Evolutionary conservation across 1,139 yeast genomes (phyloP).

Genomic region (Candida pseudoviswanathii): DNA sequence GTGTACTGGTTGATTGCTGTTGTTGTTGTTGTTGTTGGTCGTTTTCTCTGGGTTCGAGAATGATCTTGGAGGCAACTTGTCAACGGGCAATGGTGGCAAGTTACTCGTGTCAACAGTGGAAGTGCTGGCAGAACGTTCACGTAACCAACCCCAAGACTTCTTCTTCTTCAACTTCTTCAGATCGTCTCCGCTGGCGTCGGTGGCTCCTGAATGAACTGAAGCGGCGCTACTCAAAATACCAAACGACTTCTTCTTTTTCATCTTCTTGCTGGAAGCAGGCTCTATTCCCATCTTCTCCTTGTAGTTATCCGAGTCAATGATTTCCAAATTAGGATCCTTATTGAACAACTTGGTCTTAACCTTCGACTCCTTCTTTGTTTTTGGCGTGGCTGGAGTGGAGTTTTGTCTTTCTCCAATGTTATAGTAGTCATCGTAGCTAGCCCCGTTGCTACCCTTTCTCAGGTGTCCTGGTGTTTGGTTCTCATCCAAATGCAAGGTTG

Average conservation of each 20-base stretch:
- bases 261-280: conserved; percentile 17
- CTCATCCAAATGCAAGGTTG: conserved; percentile 4
- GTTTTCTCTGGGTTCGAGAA: conserved; percentile 36
- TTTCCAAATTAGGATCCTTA: conserved; percentile 16
- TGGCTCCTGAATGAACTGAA: conserved; percentile 2
- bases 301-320: conserved; percentile 17
- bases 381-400: conserved; percentile 3
- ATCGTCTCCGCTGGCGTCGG: conserved; percentile 15
- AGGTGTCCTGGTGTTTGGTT: conserved; percentile 4
- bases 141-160: conserved; percentile 45
- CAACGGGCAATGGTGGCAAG: conserved; percentile 25
- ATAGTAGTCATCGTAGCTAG: conserved; percentile 7
- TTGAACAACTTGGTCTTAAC: conserved; percentile 17
- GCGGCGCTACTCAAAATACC: conserved; percentile 18
- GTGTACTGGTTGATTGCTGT: neutral
- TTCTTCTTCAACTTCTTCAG: conserved; percentile 34
- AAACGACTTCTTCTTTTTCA: conserved; percentile 27
- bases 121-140: conserved; percentile 37
- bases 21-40: neutral
- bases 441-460: conserved; percentile 3
- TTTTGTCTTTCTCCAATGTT: conserved; percentile 2
- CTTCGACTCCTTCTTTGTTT: conserved; percentile 13
- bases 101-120: conserved; percentile 26
- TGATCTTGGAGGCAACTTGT: conserved; percentile 28
- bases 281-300: conserved; percentile 18